phyloP scores from a whole-genome alignment of 2,329 filamentous ascomycete species.

The Aspergillus pseudoglaucus region DNA sequence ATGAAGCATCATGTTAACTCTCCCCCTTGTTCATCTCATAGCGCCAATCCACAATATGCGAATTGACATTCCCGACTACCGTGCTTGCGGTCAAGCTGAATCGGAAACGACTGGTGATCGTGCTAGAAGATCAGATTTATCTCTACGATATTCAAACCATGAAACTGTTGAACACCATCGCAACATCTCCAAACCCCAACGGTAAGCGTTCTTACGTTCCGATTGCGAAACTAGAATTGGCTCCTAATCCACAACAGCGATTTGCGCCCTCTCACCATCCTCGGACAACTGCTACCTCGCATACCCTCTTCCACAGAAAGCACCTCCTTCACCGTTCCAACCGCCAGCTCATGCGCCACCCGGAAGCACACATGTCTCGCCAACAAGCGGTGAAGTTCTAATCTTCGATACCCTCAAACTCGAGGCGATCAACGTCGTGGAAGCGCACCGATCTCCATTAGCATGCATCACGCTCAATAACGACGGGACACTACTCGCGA shows the following conservation, averaged over 20 bases:
- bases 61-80: slow-evolving; percentile 95
- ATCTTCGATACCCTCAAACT: slow-evolving; percentile 85
- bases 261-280: slow-evolving; percentile 86
- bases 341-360: slow-evolving; percentile 79
- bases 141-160: slow-evolving; percentile 99
- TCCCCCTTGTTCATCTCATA: slow-evolving; percentile 22
- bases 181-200: slow-evolving; percentile 86
- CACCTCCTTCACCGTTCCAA: slow-evolving; percentile 45
- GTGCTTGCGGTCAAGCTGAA: slow-evolving; percentile 92
- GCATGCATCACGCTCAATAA: slow-evolving; percentile 88
- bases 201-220: no score
- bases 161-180: slow-evolving; percentile 86
- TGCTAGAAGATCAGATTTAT: slow-evolving; percentile 94
- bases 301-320: slow-evolving; percentile 73
- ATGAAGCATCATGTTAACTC: slow-evolving; percentile 7
- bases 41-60: slow-evolving; percentile 83
- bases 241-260: slow-evolving; percentile 47
- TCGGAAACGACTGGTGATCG: slow-evolving; percentile 84
- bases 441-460: slow-evolving; percentile 86
- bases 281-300: slow-evolving; percentile 95
- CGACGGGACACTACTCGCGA: slow-evolving; percentile 85
- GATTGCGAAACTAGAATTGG: no score
- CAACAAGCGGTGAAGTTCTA: slow-evolving; percentile 84
- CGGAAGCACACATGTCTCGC: slow-evolving; percentile 63
- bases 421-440: slow-evolving; percentile 90